Conservation (phyloP, 768 basidiomycete genomes). For the Termitomyces heimii region DNA sequence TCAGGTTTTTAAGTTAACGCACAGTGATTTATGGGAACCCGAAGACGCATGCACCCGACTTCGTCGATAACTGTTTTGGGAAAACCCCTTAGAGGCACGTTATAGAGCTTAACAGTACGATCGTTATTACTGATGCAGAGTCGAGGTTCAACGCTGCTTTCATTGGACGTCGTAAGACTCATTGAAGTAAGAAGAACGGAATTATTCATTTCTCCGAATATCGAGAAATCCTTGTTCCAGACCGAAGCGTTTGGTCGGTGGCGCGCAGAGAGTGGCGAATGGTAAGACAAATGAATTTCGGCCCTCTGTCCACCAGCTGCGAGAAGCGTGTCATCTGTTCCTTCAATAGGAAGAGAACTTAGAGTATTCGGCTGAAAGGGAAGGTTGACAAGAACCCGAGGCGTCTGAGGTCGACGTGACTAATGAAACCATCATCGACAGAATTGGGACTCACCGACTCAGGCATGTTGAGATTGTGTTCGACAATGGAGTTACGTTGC, state of each 20-base stretch:
- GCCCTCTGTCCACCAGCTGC: slow-evolving; percentile 73
- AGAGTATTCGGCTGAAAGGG: slow-evolving; percentile 61
- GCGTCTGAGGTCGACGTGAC: slow-evolving; percentile 23
- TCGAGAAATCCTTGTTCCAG: slow-evolving; percentile 53
- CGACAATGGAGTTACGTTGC: slow-evolving; percentile 44
- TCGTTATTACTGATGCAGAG: slow-evolving; percentile 88
- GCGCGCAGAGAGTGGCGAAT: slow-evolving; percentile 25
- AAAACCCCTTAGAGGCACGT: slow-evolving; percentile 52
- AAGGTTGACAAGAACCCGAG: slow-evolving; percentile 46
- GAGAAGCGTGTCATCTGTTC: slow-evolving; percentile 51
- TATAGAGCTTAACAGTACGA: slow-evolving; percentile 72
- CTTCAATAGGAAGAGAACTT: slow-evolving; percentile 46
- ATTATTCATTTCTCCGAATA: slow-evolving; percentile 76
- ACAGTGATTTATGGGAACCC: slow-evolving; percentile 82
- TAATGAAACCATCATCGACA: slow-evolving; percentile 8
- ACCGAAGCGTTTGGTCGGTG: slow-evolving; percentile 21
- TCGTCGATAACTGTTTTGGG: slow-evolving; percentile 36
- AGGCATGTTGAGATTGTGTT: slow-evolving; percentile 49
- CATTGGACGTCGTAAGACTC: slow-evolving; percentile 50
- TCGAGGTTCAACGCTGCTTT: slow-evolving; percentile 68
- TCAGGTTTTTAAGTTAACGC: slow-evolving; percentile 21
- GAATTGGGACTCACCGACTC: slow-evolving; percentile 32
- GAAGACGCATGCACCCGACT: slow-evolving; percentile 49
- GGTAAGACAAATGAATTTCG: slow-evolving; percentile 58
- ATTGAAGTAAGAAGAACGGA: slow-evolving; percentile 65